These are phyloP conservation scores for Diaporthe vexans DNA, from an alignment of 2,329 filamentous ascomycete species.

Conservation along the genomic window DNA sequence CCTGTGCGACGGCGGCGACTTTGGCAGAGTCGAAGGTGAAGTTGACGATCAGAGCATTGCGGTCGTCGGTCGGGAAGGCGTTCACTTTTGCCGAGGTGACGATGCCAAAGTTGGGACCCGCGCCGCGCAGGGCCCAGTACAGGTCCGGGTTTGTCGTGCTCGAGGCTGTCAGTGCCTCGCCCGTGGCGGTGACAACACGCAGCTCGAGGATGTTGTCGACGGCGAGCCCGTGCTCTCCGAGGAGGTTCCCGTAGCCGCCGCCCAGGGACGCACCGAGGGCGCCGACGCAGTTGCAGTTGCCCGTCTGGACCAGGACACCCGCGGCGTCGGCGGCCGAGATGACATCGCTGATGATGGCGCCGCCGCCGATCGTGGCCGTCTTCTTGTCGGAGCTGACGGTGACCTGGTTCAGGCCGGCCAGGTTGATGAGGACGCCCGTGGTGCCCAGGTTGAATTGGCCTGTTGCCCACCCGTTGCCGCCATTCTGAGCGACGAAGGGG, in stretches of 20 bases:
- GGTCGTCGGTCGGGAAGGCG: constrained; percentile 52
- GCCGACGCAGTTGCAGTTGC: constrained; percentile 38
- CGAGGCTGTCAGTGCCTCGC: constrained; percentile 45
- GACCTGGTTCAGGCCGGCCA: constrained; percentile 45
- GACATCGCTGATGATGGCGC: constrained; percentile 44
- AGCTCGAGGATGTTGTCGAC: constrained; percentile 33
- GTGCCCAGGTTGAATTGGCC: constrained; percentile 43
- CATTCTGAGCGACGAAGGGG: constrained; percentile 46
- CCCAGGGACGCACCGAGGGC: constrained; percentile 44
- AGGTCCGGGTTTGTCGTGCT: constrained; percentile 57
- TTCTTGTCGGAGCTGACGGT: constrained; percentile 44
- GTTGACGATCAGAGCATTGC: constrained; percentile 53
- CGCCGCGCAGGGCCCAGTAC: constrained; percentile 69
- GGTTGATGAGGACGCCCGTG: constrained; percentile 45
- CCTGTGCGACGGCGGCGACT: constrained; percentile 59
- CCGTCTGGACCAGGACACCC: constrained; percentile 43
- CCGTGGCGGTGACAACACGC: constrained; percentile 17
- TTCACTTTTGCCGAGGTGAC: constrained; percentile 65
- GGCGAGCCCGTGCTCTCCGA: constrained; percentile 25
- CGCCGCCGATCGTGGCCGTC: constrained; percentile 46
- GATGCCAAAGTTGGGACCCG: constrained; percentile 72
- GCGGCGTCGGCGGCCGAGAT: constrained; percentile 44
- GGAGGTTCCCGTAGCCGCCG: constrained; percentile 42
- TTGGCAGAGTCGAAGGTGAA: constrained; percentile 60
- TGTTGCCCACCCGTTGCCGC: constrained; percentile 46